Evolutionary conservation across 139 green algal species (phyloP).

Genomic region (Pleodorina starrii): DNA sequence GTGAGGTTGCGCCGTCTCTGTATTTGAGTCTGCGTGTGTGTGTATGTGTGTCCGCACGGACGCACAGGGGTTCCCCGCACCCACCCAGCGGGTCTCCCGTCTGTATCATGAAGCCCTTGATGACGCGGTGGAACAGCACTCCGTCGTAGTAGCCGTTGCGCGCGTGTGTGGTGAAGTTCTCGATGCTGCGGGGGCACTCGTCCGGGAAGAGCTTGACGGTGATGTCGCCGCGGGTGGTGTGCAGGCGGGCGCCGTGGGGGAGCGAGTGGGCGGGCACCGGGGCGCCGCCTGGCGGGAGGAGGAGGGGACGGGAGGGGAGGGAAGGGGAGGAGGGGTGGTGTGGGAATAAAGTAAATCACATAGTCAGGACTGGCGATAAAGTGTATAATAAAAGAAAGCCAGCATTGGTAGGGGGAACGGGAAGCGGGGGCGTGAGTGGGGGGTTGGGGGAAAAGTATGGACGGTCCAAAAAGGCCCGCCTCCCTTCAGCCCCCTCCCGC

Average conservation of each 20-base stretch:
- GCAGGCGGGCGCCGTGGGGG: constrained; percentile 83
- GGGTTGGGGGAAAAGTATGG: too few species aligned
- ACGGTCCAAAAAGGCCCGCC: too few species aligned
- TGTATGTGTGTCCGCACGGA: too few species aligned
- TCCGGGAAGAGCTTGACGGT: constrained; percentile 93
- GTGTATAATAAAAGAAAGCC: too few species aligned
- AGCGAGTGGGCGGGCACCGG: constrained; percentile 56
- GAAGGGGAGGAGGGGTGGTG: not conserved
- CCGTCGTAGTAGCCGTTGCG: constrained; percentile 96
- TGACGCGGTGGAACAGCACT: constrained; percentile 95
- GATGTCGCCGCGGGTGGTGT: constrained; percentile 93
- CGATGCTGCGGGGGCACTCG: constrained; percentile 95
- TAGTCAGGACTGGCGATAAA: too few species aligned
- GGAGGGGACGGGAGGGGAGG: not conserved
- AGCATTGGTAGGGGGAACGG: too few species aligned
- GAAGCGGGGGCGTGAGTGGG: too few species aligned
- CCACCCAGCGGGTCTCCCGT: constrained; percentile 82
- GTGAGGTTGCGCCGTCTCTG: too few species aligned
- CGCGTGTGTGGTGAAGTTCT: constrained; percentile 98
- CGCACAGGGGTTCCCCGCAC: too few species aligned
- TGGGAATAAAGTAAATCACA: too few species aligned
- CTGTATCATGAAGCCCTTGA: constrained; percentile 99
- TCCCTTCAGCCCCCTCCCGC: too few species aligned
- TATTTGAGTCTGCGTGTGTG: too few species aligned
- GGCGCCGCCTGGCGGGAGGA: constrained; percentile 19